phyloP scores from a whole-genome alignment of 2,329 filamentous ascomycete species.

The Arthroderma uncinatum region DNA sequence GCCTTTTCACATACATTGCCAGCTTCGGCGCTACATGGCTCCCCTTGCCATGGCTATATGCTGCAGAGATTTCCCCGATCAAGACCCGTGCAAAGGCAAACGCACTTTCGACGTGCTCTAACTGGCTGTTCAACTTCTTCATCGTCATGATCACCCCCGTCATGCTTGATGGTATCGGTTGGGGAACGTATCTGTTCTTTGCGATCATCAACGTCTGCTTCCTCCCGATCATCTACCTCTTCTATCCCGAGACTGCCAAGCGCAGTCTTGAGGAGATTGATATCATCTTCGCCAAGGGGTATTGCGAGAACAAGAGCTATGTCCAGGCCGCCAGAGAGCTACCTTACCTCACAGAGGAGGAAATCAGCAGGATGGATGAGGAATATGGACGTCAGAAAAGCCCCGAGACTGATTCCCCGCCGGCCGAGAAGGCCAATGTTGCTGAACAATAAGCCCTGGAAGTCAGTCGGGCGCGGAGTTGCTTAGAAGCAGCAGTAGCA shows the following conservation, averaged over 20 bases:
- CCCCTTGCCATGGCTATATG: conserved; percentile 30
- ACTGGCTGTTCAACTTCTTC: conserved; percentile 22
- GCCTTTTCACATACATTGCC: conserved; percentile 58
- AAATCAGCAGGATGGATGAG: conserved; percentile 2
- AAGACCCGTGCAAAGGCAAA: conserved; percentile 15
- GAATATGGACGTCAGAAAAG: neutral
- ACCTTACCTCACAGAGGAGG: conserved; percentile 4
- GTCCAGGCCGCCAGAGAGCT: conserved; percentile 6
- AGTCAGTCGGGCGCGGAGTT: neutral
- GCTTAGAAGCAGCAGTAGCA: neutral
- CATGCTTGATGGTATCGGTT: conserved; percentile 19
- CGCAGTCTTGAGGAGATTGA: conserved; percentile 30
- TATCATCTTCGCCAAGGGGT: conserved; percentile 23
- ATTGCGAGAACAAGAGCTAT: conserved; percentile 5
- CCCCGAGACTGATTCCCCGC: neutral
- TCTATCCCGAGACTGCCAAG: conserved; percentile 44
- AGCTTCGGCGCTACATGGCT: conserved; percentile 57
- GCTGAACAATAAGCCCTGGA: neutral
- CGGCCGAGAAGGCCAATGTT: neutral
- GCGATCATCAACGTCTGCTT: conserved; percentile 29
- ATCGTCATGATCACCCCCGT: conserved; percentile 19
- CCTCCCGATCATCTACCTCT: conserved; percentile 33
- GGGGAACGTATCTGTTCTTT: conserved; percentile 35
- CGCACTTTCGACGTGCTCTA: conserved; percentile 18
- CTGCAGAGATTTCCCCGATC: conserved; percentile 16